Evolutionary conservation across 495 filamentous ascomycete genomes (phyloP).

Genomic region (Hamigera avellanea): DNA sequence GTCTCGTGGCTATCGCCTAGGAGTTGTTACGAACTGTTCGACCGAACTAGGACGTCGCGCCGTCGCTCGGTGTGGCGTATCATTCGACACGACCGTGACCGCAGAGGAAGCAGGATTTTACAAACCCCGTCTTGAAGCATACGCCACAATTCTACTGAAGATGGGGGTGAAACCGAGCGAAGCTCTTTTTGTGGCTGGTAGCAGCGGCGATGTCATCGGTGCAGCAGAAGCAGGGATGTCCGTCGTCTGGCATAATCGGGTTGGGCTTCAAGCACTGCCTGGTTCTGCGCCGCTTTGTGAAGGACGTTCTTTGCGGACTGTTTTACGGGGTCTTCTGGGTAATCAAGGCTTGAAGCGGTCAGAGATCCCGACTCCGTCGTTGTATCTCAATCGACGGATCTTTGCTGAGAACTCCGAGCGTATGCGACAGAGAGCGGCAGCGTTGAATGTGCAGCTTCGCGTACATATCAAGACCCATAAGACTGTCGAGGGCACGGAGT

Average conservation of each 20-base stretch:
- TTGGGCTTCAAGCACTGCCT: slow-evolving; percentile 9
- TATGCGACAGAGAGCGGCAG: slow-evolving; percentile 3
- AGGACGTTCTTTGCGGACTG: not conserved
- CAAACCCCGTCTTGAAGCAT: slow-evolving; percentile 18
- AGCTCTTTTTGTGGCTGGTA: slow-evolving; percentile 22
- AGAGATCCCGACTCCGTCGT: slow-evolving; percentile 4
- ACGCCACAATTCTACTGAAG: slow-evolving; percentile 9
- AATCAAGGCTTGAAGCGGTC: slow-evolving; percentile 1
- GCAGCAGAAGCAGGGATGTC: slow-evolving; percentile 18
- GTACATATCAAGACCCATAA: slow-evolving; percentile 8
- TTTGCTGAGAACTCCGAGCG: slow-evolving; percentile 1
- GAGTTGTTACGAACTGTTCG: slow-evolving; percentile 22
- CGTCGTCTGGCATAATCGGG: slow-evolving; percentile 26
- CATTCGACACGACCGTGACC: slow-evolving; percentile 17
- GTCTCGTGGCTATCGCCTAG: slow-evolving; percentile 12
- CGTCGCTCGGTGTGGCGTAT: slow-evolving; percentile 3
- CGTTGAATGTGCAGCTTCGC: slow-evolving; percentile 2
- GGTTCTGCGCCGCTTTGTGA: slow-evolving; percentile 6
- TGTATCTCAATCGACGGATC: slow-evolving; percentile 3
- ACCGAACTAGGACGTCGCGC: slow-evolving; percentile 13
- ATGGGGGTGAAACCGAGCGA: slow-evolving; percentile 13
- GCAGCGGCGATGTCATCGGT: slow-evolving; percentile 22
- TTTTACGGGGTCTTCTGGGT: not conserved
- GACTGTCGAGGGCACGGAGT: slow-evolving; percentile 1
- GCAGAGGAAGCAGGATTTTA: slow-evolving; percentile 24